Evolutionary conservation across 495 filamentous ascomycete species (phyloP).

Genomic region (Antarctomyces pellizariae): DNA sequence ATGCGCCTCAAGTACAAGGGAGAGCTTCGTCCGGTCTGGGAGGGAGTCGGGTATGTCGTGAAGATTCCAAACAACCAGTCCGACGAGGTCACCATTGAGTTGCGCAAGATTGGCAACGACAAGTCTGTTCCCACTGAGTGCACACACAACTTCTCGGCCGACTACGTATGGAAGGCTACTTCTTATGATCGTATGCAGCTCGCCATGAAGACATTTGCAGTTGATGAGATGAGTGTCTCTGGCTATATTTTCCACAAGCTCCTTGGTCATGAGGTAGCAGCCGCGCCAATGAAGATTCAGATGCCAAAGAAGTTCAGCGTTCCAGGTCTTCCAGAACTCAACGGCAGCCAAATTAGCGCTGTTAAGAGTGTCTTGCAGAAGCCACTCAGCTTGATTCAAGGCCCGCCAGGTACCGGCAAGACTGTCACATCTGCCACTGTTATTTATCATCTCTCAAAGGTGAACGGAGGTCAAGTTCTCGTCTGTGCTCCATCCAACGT

Average conservation of each 20-base stretch:
- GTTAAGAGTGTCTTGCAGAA: constrained; percentile 90
- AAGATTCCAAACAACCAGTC: constrained; percentile 99
- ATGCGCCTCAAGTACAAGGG: constrained; percentile 95
- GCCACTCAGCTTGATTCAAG: constrained; percentile 87
- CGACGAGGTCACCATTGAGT: constrained; percentile 88
- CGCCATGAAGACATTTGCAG: constrained; percentile 97
- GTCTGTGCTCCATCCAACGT: constrained; percentile 98
- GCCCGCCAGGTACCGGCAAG: constrained; percentile 91
- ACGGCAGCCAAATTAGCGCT: constrained; percentile 85
- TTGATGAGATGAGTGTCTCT: constrained; percentile 95
- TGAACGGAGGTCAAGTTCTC: constrained; percentile 82
- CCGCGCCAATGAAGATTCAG: constrained; percentile 88
- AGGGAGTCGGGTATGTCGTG: constrained; percentile 96
- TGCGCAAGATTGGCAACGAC: constrained; percentile 73
- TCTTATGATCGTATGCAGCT: constrained; percentile 98
- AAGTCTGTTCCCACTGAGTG: constrained; percentile 94
- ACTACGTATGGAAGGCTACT: constrained; percentile 99
- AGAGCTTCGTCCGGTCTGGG: constrained; percentile 84
- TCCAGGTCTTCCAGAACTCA: constrained; percentile 85
- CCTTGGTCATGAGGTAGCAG: constrained; percentile 85
- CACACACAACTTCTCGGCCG: constrained; percentile 92
- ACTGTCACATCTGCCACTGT: constrained; percentile 99
- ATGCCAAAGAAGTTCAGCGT: constrained; percentile 95
- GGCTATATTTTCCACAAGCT: constrained; percentile 98
- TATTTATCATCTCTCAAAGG: constrained; percentile 90